phyloP scores from a whole-genome alignment of 2,329 filamentous ascomycete genomes.

The Pleomassaria siparia region DNA sequence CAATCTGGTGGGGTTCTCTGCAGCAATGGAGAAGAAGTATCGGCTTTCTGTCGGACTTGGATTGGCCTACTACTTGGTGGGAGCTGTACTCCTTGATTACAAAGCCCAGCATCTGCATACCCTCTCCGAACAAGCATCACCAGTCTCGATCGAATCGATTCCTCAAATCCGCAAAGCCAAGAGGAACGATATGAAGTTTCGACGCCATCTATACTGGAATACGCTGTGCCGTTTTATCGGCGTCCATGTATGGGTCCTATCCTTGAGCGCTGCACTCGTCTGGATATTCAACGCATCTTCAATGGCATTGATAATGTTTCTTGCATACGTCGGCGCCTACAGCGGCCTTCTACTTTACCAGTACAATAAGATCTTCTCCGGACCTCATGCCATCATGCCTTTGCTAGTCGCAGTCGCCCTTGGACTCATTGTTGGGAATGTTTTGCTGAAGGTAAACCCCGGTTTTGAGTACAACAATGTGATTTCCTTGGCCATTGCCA shows the following conservation, averaged over 20 bases:
- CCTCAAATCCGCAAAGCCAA: conserved; percentile 49
- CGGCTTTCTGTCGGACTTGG: conserved; percentile 56
- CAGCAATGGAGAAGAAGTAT: conserved; percentile 38
- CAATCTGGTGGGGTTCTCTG: conserved; percentile 44
- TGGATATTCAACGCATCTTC: conserved; percentile 53
- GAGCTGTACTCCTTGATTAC: conserved; percentile 58
- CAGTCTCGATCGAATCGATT: conserved; percentile 44
- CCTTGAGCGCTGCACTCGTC: conserved; percentile 53
- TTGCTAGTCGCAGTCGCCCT: conserved; percentile 50
- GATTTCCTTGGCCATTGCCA: conserved; percentile 51
- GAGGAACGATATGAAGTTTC: conserved; percentile 49
- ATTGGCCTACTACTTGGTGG: conserved; percentile 60
- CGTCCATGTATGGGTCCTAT: conserved; percentile 56
- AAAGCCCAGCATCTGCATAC: conserved; percentile 56
- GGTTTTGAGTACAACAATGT: conserved; percentile 50
- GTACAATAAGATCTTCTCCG: conserved; percentile 53
- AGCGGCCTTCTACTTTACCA: conserved; percentile 57
- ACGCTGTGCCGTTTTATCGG: conserved; percentile 54
- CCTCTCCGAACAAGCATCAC: conserved; percentile 46
- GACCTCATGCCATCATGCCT: conserved; percentile 51
- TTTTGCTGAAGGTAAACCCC: conserved; percentile 45
- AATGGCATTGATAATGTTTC: conserved; percentile 52
- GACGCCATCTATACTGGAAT: conserved; percentile 54
- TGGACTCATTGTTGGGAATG: conserved; percentile 51
- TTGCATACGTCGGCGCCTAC: conserved; percentile 53